Base-by-base conservation (phyloP, 306 rosid species). In the Lotus japonicus region DNA sequence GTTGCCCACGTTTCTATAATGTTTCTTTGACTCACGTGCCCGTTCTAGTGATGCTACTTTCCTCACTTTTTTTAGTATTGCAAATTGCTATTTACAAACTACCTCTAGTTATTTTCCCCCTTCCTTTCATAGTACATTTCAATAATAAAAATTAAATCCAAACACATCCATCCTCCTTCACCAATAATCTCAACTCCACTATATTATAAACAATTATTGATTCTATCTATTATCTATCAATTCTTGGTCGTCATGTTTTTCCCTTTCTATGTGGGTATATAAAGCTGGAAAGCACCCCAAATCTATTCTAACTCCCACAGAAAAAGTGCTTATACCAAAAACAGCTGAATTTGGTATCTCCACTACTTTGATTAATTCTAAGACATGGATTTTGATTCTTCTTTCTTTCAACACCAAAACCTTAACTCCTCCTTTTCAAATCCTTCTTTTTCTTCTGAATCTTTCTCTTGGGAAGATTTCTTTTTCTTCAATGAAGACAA, bases 311-410 rank as follows among this genome's bases (percentile, higher is more conserved):
- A 75, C 33, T 31, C 81, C 46, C 18, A 23, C 67, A 44, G 16
- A 7, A 26, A 26, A 19, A 51, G 31, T 35, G 59, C 39, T 60
- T 38, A 57, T 19, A 46, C 38, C 49, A 12, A 1, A 28, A 9
- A 14, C 18, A 10, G 49, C 41, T 52, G 38, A 53, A 35, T 63
- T 45, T 69, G 16, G 67, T 71, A 17, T 46, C 1, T 56, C 11
- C 63, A 36, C 48, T 62, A 26, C 31, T 26, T 26, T 26, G 31
- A 26, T 45, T 16, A 57, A 21, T 45, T 5, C 53, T 1, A 60
- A 57, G 19, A 46, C 3, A 78, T 82, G 83, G 84, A 82, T 61
- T 82, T 71, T 33, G 66, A 68, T 59, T 50, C 77, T 26, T 42
- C 63, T 11, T 31, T 68, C 3, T 75, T 79, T 46, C 72, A 68